Conservation (phyloP, 1,139 yeast genomes). For the Pichia sp. region DNA sequence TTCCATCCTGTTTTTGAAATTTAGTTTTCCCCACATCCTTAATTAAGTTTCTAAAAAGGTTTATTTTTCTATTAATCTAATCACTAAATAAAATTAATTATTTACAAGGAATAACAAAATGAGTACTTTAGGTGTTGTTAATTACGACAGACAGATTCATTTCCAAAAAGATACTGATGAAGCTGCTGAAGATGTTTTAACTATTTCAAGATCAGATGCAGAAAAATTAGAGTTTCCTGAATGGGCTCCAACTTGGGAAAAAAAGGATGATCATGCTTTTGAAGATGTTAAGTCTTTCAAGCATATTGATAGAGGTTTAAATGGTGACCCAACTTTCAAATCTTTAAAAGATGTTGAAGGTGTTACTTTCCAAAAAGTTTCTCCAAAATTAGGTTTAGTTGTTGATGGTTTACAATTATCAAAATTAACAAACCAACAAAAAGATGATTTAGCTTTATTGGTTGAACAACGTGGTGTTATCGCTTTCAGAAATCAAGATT, state of each 20-base stretch:
- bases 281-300: conserved; percentile 36
- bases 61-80: too few relatives aligned
- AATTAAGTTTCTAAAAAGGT: too few relatives aligned
- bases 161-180: conserved; percentile 10
- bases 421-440: conserved; percentile 43
- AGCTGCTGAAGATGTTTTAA: conserved; percentile 12
- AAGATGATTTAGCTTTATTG: conserved; percentile 57
- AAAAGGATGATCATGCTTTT: conserved; percentile 27
- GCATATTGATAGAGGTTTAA: conserved; percentile 46
- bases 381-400: conserved; percentile 65
- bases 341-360: conserved; percentile 42
- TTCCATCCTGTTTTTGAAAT: too few relatives aligned
- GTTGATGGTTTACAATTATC: conserved; percentile 53
- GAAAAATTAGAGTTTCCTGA: conserved; percentile 14
- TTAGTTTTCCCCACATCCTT: too few relatives aligned
- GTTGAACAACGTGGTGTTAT: conserved; percentile 66
- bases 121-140: conserved; percentile 9
- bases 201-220: conserved; percentile 16
- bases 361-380: conserved; percentile 30
- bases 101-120: neutral
- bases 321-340: conserved; percentile 50
- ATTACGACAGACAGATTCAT: conserved; percentile 11
- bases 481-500: conserved; percentile 60
- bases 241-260: conserved; percentile 42
- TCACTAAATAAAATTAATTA: too few relatives aligned